Conservation (phyloP, 352 stramenopile species). For the Halophytophthora batemanensis region DNA sequence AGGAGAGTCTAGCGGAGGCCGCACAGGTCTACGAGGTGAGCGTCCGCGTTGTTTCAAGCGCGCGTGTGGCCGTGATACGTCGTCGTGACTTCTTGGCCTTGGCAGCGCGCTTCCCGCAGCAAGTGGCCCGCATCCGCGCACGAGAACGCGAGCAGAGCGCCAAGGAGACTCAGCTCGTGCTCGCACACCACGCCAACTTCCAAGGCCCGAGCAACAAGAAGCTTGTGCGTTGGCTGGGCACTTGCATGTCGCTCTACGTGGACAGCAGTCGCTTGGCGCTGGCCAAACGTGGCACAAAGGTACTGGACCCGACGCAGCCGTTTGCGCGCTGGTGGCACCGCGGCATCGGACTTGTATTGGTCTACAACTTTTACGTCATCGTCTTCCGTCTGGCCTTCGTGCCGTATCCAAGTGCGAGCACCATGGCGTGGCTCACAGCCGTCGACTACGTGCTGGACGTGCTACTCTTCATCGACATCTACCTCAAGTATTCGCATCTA, state of each 20-base stretch:
- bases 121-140: slow-evolving; percentile 15
- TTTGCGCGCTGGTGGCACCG: slow-evolving; percentile 62
- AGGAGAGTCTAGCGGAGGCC: slow-evolving; percentile 44
- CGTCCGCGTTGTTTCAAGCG: slow-evolving; percentile 50
- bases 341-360: slow-evolving; percentile 38
- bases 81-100: slow-evolving; percentile 38
- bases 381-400: slow-evolving; percentile 50
- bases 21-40: slow-evolving; percentile 43
- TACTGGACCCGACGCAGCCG: slow-evolving; percentile 41
- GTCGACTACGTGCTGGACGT: slow-evolving; percentile 40
- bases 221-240: slow-evolving; percentile 36
- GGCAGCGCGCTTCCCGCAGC: slow-evolving; percentile 37
- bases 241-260: slow-evolving; percentile 41
- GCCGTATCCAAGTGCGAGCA: slow-evolving; percentile 17
- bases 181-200: slow-evolving; percentile 40
- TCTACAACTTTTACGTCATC: slow-evolving; percentile 55
- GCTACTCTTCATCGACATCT: slow-evolving; percentile 36
- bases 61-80: slow-evolving; percentile 43
- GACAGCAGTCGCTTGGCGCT: slow-evolving; percentile 33
- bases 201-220: slow-evolving; percentile 39
- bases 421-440: slow-evolving; percentile 28
- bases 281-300: slow-evolving; percentile 18
- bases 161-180: slow-evolving; percentile 14
- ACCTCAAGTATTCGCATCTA: slow-evolving; percentile 37
- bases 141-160: slow-evolving; percentile 20